Evolutionary conservation across 441 rosid species (phyloP).

Genomic region (Dalechampia spathulata): DNA sequence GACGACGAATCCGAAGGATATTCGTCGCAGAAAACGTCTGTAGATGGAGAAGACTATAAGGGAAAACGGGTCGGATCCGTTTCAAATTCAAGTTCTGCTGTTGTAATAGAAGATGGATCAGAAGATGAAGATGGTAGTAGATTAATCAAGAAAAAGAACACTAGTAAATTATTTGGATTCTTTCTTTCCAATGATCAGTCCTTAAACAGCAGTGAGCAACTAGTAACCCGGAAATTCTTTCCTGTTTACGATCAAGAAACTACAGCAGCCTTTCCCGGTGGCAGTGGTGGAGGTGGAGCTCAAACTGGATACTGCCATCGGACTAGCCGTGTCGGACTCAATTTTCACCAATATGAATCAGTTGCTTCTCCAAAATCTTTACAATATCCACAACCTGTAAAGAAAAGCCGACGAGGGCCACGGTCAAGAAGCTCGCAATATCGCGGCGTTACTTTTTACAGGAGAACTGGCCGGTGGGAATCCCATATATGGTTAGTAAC

Average conservation of each 20-base stretch:
- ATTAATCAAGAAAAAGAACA: slow-evolving; percentile 30
- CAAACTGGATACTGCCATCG: slow-evolving; percentile 41
- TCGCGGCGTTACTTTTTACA: slow-evolving; percentile 92
- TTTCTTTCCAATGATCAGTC: slow-evolving; percentile 15
- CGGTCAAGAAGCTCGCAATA: slow-evolving; percentile 95
- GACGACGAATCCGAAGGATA: slow-evolving; percentile 60
- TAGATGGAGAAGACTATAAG: slow-evolving; percentile 42
- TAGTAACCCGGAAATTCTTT: slow-evolving; percentile 62
- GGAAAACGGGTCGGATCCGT: slow-evolving; percentile 82
- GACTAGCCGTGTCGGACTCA: slow-evolving; percentile 73
- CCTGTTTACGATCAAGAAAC: slow-evolving; percentile 46
- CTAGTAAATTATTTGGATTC: slow-evolving; percentile 41
- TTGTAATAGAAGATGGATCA: slow-evolving; percentile 72
- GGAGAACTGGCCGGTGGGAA: slow-evolving; percentile 98
- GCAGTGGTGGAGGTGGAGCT: slow-evolving; percentile 4
- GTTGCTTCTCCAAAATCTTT: slow-evolving; percentile 27
- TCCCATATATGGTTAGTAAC: slow-evolving; percentile 79
- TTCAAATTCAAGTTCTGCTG: slow-evolving; percentile 83
- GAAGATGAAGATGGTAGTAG: slow-evolving; percentile 49
- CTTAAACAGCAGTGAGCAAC: slow-evolving; percentile 23
- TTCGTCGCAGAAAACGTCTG: slow-evolving; percentile 45
- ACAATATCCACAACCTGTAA: slow-evolving; percentile 62
- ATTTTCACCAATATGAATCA: slow-evolving; percentile 72
- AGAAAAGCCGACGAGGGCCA: slow-evolving; percentile 95
- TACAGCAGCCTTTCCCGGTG: slow-evolving; percentile 15